Base-by-base conservation (phyloP, 2,329 filamentous ascomycete species). In the Nannizziopsis arthrosporioides region DNA sequence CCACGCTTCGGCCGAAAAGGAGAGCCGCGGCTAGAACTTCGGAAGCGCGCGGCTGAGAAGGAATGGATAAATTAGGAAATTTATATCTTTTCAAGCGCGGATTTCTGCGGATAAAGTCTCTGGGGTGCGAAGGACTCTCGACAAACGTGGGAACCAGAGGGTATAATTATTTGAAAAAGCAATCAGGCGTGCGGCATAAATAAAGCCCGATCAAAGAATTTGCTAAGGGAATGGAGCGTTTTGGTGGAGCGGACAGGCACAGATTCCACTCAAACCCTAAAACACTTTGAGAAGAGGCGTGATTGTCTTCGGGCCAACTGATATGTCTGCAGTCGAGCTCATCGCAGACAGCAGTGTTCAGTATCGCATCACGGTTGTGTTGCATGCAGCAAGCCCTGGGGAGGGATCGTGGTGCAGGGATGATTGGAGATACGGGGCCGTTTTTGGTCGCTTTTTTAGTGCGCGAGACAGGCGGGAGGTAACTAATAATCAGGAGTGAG, bases 31-130 rank as follows among this genome's bases (percentile, higher is more conserved):
- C 11, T 34, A 17, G 34, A 18, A 10, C 30, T 22, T 22, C 15
- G 18, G 44, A 47, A 47, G 36, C 44, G 44, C 44, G 44, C 44
- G 44, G 44, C 44, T 47, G 44, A 34, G 40, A 36, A 22, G 27
- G 14, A 27, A 15, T 37, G 9, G 34, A 14, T 10, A n/a, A 40
- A 15, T 9, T 22, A 34, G 40, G 14, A 27, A 8, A 27, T 22
- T 15, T 17, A 12, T 22, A n/a, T 35, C 15, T 22, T 14, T 36
- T 19, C 43, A 47, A 37, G 44, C 44, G 38, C 44, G 37, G 44
- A 11, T 19, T 34, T 27, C 22, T 41, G 44, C 36, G 36, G 44
- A 27, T 40, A 39, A 46, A 31, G 19, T 12, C 32, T 32, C 22
- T 15, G 9, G 34, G 18, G 35, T 38, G 19, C 36, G 30, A 15